A percentile compares a stretch with the other conserved stretches of the same genome.
phyloP scores from a whole-genome alignment of 2,329 filamentous ascomycete species.

The Xylariaceae sp. region DNA sequence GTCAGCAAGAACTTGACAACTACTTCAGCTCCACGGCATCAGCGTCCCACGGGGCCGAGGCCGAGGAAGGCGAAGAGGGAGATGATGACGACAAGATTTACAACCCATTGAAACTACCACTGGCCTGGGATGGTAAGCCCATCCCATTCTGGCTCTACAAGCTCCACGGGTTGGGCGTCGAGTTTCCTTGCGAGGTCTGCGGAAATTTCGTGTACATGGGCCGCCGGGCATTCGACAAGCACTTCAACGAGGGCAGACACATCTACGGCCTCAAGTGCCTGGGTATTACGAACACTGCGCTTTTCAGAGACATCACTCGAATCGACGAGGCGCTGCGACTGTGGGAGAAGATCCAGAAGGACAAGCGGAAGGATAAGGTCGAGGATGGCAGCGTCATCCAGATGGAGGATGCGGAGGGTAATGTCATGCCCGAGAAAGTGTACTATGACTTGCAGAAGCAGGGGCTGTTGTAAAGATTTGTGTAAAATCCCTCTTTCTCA shows the following conservation, averaged over 20 bases:
- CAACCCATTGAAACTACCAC: constrained; percentile 91
- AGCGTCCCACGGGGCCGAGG: constrained; percentile 44
- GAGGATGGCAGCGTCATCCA: constrained; percentile 85
- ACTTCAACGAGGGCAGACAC: constrained; percentile 92
- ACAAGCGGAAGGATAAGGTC: constrained; percentile 74
- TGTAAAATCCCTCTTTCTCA: no score
- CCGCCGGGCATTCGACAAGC: constrained; percentile 92
- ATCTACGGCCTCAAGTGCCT: constrained; percentile 92
- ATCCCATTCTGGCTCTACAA: constrained; percentile 99
- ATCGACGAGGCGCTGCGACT: constrained; percentile 86
- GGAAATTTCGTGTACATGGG: constrained; percentile 99
- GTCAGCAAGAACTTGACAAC: constrained; percentile 89
- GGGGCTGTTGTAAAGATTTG: constrained; percentile 63
- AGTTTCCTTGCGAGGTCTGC: constrained; percentile 94
- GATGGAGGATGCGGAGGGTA: constrained; percentile 97
- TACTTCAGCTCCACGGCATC: constrained; percentile 62
- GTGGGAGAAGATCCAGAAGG: constrained; percentile 90
- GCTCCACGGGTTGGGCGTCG: constrained; percentile 88
- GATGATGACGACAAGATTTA: constrained; percentile 87
- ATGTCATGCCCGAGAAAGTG: constrained; percentile 99
- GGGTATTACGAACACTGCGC: constrained; percentile 83
- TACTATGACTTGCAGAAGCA: constrained; percentile 94
- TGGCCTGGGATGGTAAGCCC: constrained; percentile 98
- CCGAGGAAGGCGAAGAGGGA: constrained; percentile 67
- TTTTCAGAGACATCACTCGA: constrained; percentile 90